Conservation (phyloP, 139 green algal species). For the Closterium sp. region DNA sequence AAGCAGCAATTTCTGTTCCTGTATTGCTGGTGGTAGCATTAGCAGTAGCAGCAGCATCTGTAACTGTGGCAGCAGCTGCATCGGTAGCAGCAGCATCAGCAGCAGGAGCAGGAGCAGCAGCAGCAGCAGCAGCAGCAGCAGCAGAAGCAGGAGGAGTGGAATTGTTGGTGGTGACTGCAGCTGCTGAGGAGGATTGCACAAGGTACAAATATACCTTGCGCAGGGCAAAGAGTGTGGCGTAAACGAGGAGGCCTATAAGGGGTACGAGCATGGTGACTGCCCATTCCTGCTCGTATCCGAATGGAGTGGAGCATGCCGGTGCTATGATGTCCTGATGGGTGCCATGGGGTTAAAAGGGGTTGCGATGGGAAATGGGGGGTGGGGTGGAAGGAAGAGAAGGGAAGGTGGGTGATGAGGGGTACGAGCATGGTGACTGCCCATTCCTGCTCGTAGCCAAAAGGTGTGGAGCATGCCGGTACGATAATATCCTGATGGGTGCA, state of each 20-base stretch:
- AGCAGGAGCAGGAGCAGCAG: neutral
- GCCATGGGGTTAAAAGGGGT: no score
- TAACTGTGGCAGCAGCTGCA: neutral
- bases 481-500: neutral
- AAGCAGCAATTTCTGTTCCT: neutral
- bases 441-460: neutral
- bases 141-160: neutral
- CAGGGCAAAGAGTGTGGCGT: neutral
- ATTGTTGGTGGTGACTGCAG: neutral
- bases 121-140: neutral
- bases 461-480: neutral
- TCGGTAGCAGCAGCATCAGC: neutral
- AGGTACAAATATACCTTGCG: neutral
- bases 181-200: neutral
- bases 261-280: neutral
- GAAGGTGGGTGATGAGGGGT: neutral
- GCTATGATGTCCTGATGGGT: neutral
- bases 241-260: slow-evolving; percentile 4
- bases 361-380: no score
- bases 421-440: neutral
- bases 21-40: neutral
- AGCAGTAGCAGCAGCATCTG: neutral
- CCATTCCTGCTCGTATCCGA: neutral
- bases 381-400: no score
- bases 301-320: neutral